A percentile compares a stretch with the other conserved stretches of the same genome.
Evolutionary conservation across 2,329 filamentous ascomycete genomes (phyloP).

Genomic region (Neocucurbitaria cava): DNA sequence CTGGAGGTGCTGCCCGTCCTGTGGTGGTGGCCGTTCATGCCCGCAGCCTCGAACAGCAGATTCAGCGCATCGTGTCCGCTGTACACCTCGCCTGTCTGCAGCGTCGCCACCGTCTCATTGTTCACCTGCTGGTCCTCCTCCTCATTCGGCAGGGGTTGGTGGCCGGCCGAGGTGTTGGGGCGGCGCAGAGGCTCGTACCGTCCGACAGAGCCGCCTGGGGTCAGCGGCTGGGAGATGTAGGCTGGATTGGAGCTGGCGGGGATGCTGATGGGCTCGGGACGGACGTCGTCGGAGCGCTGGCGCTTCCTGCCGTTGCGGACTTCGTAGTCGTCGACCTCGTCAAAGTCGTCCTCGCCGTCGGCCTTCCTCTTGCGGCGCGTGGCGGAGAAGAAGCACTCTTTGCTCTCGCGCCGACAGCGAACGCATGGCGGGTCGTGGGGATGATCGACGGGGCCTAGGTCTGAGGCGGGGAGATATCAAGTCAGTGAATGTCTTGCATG

Average conservation of each 20-base stretch:
- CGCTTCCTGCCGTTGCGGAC: constrained; percentile 77
- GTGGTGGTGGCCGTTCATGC: constrained; percentile 56
- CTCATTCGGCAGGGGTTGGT: constrained; percentile 38
- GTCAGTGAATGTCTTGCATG: not conserved
- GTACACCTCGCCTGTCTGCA: constrained; percentile 75
- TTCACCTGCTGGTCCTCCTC: constrained; percentile 65
- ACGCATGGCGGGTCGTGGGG: constrained; percentile 93
- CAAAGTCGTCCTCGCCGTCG: constrained; percentile 53
- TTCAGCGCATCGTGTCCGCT: constrained; percentile 93
- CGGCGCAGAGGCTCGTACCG: constrained; percentile 71
- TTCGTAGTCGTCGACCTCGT: constrained; percentile 67
- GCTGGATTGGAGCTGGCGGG: constrained; percentile 24
- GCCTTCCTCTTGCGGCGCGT: constrained; percentile 90
- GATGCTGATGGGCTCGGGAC: constrained; percentile 36
- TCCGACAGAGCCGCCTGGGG: constrained; percentile 71
- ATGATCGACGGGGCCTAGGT: constrained; percentile 65
- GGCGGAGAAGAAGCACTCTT: constrained; percentile 96
- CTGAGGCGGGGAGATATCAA: constrained; percentile 1
- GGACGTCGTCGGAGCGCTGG: constrained; percentile 58
- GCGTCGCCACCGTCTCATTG: constrained; percentile 65
- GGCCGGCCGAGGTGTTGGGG: constrained; percentile 53
- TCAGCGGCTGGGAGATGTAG: constrained; percentile 61
- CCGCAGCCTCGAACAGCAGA: constrained; percentile 84
- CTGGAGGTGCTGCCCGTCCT: constrained; percentile 53
- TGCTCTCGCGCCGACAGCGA: constrained; percentile 90